Evolutionary conservation across 1,284 basidiomycete species (phyloP).

Genomic region (Mycosarcoma maydis): DNA sequence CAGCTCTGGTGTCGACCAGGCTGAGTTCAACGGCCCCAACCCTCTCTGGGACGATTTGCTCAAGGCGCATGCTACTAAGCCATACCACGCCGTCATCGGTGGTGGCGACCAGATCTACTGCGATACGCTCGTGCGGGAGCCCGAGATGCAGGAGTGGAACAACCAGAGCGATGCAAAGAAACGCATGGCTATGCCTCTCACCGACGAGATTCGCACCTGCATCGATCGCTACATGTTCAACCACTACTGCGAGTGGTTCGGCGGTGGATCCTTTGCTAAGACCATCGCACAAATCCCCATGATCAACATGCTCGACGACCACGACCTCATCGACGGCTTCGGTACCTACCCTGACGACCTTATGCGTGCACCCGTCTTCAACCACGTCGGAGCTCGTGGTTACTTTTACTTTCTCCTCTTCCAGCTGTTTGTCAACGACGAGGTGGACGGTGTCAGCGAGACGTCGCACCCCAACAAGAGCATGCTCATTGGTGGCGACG

Average conservation of each 20-base stretch:
- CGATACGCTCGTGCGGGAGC: conserved; percentile 52
- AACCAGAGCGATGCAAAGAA: conserved; percentile 74
- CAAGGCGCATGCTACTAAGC: conserved; percentile 78
- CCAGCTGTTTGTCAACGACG: conserved; percentile 63
- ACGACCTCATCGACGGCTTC: conserved; percentile 86
- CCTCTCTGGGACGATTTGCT: conserved; percentile 91
- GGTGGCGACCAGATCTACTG: conserved; percentile 70
- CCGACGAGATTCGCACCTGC: conserved; percentile 78
- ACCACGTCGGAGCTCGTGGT: conserved; percentile 54
- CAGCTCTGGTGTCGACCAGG: conserved; percentile 70
- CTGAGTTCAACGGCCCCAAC: conserved; percentile 66
- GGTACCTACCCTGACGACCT: conserved; percentile 73
- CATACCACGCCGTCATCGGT: conserved; percentile 86
- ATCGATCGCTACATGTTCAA: conserved; percentile 81
- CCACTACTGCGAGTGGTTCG: conserved; percentile 80
- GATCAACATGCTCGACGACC: conserved; percentile 75
- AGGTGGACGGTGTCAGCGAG: conserved; percentile 51
- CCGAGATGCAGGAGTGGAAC: conserved; percentile 79
- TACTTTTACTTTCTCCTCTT: conserved; percentile 66
- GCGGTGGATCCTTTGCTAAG: conserved; percentile 87
- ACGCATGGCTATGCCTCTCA: conserved; percentile 76
- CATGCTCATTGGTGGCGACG: conserved; percentile 58
- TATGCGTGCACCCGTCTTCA: conserved; percentile 62
- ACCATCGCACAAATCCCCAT: conserved; percentile 87
- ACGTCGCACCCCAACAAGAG: conserved; percentile 43